Base-by-base conservation (phyloP, 116 monocot genomes). In the Iris pallida region DNA sequence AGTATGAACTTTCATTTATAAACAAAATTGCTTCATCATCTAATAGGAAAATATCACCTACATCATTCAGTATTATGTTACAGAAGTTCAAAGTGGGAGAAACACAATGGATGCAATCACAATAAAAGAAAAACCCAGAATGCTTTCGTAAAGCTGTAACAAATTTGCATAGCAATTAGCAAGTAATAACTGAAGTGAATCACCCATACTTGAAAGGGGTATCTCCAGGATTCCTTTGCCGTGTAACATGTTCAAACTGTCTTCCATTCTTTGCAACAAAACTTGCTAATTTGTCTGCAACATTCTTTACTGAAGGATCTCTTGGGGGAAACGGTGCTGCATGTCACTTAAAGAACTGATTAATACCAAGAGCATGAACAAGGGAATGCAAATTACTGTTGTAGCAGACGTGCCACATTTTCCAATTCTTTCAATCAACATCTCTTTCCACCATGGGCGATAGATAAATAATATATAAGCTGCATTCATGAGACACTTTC, bases 301-400 rank as follows among this genome's bases (percentile, higher is more conserved):
- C 88, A 66, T 88, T 88, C 86, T 49, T 90, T 57, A 95, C 88
- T 57, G 81, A 71, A 73, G 74, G 73, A 78, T 90, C 86, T 60
- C 83, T 88, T 57, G 95, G 95, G 14, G 79, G 81, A 71, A 76
- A 68, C 60, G 83, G 86, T 83, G 77, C 91, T 90, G 95, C 91
- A 95, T 93, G 79, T 83, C 88, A 87, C 90, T 90, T 95, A 90
- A 88, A 95, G 75, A 95, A 95, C 80, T 76, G 78, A 88, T 91
- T 90, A 87, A 94, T 82, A 92, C 85, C 92, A 79, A 91, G 70
- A 75, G 76, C 75, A 94, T 83, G 80, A 83, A 76, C 79, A 85
- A 87, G 73, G 71, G 76, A 87, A 90, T 82, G 71, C 61, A 87
- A 85, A 87, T 76, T 81, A 84, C 76, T 79, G 81, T 74, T 72